Conservation (phyloP, 116 monocot genomes). For the Iris pallida region DNA sequence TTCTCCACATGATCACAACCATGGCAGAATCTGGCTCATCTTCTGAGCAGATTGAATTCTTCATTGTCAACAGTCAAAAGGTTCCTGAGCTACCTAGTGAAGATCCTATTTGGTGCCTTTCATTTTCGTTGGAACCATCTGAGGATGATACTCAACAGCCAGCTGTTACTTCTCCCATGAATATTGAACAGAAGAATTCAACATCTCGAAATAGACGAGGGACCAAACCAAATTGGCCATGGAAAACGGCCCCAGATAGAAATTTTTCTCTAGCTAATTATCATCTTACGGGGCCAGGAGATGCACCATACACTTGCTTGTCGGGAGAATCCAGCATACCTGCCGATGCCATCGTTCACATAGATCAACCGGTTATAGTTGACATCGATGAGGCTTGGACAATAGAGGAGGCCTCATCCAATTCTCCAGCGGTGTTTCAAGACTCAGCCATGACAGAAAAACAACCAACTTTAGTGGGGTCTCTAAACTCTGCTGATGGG, state of each 20-base stretch:
- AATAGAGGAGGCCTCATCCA: constrained; percentile 21
- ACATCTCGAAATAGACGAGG: constrained; percentile 24
- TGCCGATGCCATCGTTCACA: background rate
- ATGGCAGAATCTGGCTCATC: constrained; percentile 73
- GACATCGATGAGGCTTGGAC: constrained; percentile 42
- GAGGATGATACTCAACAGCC: constrained; percentile 1
- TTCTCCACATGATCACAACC: constrained; percentile 86
- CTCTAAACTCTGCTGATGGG: constrained; percentile 7
- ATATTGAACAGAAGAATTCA: constrained; percentile 17
- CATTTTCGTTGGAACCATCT: constrained; percentile 8
- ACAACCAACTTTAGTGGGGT: constrained; percentile 1
- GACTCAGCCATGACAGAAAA: background rate
- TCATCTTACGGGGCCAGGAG: constrained; percentile 4
- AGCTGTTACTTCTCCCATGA: background rate
- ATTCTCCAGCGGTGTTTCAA: constrained; percentile 8
- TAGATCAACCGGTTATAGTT: constrained; percentile 14
- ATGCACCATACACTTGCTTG: constrained; percentile 3
- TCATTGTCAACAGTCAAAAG: constrained; percentile 72
- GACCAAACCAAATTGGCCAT: constrained; percentile 49
- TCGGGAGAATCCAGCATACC: background rate
- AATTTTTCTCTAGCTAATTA: constrained; percentile 14
- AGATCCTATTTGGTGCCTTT: constrained; percentile 65
- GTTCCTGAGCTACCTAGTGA: constrained; percentile 58
- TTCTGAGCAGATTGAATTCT: constrained; percentile 67
- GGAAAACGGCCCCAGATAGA: constrained; percentile 66